A percentile compares a stretch with the other conserved stretches of the same genome.
phyloP scores from a whole-genome alignment of 306 rosid genomes.

The Ormosia emarginata region DNA sequence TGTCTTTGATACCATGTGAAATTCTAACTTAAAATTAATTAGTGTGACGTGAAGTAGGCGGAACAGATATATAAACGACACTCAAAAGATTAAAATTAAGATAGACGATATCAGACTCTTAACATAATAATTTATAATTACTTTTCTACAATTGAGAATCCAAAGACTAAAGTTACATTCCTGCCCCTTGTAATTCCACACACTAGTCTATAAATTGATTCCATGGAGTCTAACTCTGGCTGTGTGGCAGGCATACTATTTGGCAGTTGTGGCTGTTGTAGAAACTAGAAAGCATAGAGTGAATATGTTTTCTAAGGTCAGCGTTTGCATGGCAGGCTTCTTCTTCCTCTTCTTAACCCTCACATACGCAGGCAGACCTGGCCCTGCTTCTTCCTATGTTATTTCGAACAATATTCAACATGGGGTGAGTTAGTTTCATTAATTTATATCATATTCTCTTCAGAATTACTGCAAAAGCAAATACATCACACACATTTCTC shows the following conservation, averaged over 20 bases:
- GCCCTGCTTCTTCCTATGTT: slow-evolving; percentile 14
- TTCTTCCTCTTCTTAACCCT: slow-evolving; percentile 16
- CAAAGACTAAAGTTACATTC: slow-evolving; percentile 19
- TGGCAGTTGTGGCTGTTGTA: not conserved
- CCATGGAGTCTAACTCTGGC: not conserved
- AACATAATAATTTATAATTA: not conserved
- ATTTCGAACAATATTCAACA: not conserved
- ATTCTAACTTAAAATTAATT: too few species aligned
- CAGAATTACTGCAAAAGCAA: not conserved
- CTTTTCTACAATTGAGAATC: not conserved
- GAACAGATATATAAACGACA: too few species aligned
- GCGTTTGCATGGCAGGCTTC: slow-evolving; percentile 29
- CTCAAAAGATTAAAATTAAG: too few species aligned
- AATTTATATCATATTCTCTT: not conserved
- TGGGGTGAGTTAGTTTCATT: slow-evolving; percentile 26
- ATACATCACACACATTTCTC: not conserved
- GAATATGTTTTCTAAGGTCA: slow-evolving; percentile 26
- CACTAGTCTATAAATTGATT: slow-evolving; percentile 29
- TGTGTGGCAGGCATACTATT: not conserved
- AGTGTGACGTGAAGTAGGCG: too few species aligned
- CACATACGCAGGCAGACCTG: slow-evolving; percentile 20
- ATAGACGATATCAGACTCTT: too few species aligned
- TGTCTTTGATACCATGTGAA: too few species aligned
- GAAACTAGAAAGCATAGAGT: not conserved
- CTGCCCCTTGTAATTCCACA: slow-evolving; percentile 2